Evolutionary conservation across 371 early-diverging fungal species (phyloP).

Genomic region (Basidiobolus heterosporus): DNA sequence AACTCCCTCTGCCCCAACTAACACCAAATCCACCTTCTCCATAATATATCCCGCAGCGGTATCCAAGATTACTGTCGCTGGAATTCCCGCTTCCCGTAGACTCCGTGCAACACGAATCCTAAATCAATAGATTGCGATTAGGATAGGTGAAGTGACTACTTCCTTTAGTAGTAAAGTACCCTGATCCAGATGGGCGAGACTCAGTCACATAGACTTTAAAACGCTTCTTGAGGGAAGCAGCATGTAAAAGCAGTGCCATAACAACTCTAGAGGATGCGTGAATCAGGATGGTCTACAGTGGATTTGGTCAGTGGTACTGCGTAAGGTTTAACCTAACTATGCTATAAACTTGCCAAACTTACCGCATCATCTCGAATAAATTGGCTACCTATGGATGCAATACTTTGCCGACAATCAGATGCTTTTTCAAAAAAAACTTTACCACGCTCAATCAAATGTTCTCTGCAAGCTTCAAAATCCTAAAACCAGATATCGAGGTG

Average conservation of each 20-base stretch:
- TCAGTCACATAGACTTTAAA: conserved; percentile 81
- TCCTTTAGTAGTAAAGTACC: conserved; percentile 20
- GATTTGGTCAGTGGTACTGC: background rate
- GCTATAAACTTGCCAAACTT: background rate
- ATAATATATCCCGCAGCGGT: conserved; percentile 89
- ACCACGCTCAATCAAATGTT: conserved; percentile 50
- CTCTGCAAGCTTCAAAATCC: conserved; percentile 64
- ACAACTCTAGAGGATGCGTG: conserved; percentile 92
- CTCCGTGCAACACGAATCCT: no score
- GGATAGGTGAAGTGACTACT: no score
- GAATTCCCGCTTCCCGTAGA: conserved; percentile 43
- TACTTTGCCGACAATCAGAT: conserved; percentile 44
- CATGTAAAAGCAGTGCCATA: conserved; percentile 60
- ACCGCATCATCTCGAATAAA: conserved; percentile 76
- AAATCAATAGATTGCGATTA: no score
- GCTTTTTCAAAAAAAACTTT: conserved; percentile 58
- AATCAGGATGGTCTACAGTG: conserved; percentile 54
- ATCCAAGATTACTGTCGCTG: conserved; percentile 76
- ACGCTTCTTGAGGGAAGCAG: conserved; percentile 57
- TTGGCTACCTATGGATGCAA: conserved; percentile 65
- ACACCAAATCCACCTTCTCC: conserved; percentile 81
- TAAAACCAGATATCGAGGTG: conserved; percentile 6
- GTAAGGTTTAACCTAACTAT: background rate
- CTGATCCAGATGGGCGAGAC: conserved; percentile 61
- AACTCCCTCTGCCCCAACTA: conserved; percentile 95